Conservation (phyloP, 2,329 filamentous ascomycete genomes). For the Xylariomycetidae sp. region DNA sequence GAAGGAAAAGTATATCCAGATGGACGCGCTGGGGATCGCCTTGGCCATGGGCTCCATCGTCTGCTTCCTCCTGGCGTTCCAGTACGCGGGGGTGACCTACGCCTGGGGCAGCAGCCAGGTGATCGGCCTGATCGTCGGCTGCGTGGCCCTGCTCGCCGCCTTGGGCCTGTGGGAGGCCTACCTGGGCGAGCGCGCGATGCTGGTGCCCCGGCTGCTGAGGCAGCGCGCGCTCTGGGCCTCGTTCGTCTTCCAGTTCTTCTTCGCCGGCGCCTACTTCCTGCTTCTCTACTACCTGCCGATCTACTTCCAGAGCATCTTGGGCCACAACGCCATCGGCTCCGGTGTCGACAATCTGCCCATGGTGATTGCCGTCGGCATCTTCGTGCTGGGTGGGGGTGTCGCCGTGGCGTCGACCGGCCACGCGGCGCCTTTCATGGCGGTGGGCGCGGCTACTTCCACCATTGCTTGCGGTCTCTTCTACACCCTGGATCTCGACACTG, state of each 20-base stretch:
- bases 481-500: slow-evolving; percentile 20
- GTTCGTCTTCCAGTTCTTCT: slow-evolving; percentile 2
- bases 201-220: slow-evolving; percentile 6
- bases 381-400: slow-evolving; percentile 20
- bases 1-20: slow-evolving; percentile 14
- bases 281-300: slow-evolving; percentile 32
- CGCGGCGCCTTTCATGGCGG: slow-evolving; percentile 30
- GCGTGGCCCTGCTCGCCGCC: slow-evolving; percentile 15
- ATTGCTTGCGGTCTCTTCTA: slow-evolving; percentile 28
- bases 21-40: slow-evolving; percentile 20
- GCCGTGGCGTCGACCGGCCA: slow-evolving; percentile 21
- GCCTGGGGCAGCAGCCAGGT: slow-evolving; percentile 26
- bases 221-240: slow-evolving; percentile 3
- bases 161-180: slow-evolving; percentile 16
- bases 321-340: slow-evolving; percentile 23
- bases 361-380: slow-evolving; percentile 30
- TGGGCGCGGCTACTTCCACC: slow-evolving; percentile 28
- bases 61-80: slow-evolving; percentile 6
- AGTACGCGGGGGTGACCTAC: slow-evolving; percentile 15
- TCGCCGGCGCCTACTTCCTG: not conserved
- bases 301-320: slow-evolving; percentile 35
- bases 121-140: slow-evolving; percentile 27
- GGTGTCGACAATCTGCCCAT: slow-evolving; percentile 32
- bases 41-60: slow-evolving; percentile 30
- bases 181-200: slow-evolving; percentile 13